Conservation (phyloP, 345 rosid genomes). For the Nephelium lappaceum region DNA sequence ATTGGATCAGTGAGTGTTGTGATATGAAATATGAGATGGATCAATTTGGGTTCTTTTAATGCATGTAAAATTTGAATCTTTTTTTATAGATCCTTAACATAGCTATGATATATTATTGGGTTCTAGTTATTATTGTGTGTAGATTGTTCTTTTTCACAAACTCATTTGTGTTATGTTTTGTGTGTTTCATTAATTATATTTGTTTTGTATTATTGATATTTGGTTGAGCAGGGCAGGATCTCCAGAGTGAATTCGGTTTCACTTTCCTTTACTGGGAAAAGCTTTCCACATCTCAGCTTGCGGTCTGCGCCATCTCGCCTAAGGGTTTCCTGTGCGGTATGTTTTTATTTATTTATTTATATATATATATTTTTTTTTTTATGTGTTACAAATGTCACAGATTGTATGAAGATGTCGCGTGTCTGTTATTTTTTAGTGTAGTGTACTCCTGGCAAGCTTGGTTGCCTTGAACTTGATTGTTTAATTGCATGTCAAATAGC, state of each 20-base stretch:
- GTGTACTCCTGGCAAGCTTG: neutral
- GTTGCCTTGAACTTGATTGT: neutral
- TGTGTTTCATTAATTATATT: neutral
- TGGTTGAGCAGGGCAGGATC: conserved; percentile 39
- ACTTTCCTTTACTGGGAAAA: conserved; percentile 31
- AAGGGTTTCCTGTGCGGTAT: conserved; percentile 50
- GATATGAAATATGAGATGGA: neutral
- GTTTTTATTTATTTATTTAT: conserved; percentile 17
- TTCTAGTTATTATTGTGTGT: neutral
- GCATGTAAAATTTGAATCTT: neutral
- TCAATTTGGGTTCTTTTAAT: neutral
- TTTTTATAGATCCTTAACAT: neutral
- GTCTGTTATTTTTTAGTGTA: no score
- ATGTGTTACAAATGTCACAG: neutral
- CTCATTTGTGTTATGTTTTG: neutral
- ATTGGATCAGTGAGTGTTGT: neutral
- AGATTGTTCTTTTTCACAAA: no score
- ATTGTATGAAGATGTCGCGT: neutral
- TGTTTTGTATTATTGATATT: neutral
- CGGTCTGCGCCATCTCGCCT: conserved; percentile 29
- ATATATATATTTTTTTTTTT: no score
- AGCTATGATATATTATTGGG: neutral
- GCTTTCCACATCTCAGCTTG: conserved; percentile 44
- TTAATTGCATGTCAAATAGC: no score
- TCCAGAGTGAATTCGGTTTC: conserved; percentile 39